A percentile compares a stretch with the other conserved stretches of the same genome.
phyloP scores from a whole-genome alignment of 2,329 filamentous ascomycete genomes.

The Colletotrichum lindemuthianum region DNA sequence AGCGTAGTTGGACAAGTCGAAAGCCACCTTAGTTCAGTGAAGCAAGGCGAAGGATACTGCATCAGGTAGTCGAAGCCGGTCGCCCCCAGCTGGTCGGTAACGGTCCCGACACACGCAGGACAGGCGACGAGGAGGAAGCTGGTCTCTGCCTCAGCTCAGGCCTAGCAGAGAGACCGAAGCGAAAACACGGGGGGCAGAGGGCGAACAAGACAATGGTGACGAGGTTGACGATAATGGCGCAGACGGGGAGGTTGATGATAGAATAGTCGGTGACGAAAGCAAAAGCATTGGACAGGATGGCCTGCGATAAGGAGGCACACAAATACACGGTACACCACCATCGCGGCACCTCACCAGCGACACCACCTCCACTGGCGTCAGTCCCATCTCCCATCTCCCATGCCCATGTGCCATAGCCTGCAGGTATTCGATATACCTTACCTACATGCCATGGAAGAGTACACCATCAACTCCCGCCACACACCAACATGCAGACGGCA shows the following conservation, averaged over 20 bases:
- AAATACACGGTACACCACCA: background rate
- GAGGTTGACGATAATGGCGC: background rate
- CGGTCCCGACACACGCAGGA: too few species aligned
- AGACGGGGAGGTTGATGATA: constrained; percentile 2
- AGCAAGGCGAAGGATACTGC: constrained; percentile 26
- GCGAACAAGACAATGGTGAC: background rate
- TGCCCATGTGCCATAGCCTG: background rate
- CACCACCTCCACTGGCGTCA: background rate
- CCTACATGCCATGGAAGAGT: background rate
- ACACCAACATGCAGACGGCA: constrained; percentile 12
- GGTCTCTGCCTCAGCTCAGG: background rate
- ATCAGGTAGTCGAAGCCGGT: constrained; percentile 27
- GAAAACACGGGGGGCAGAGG: too few species aligned
- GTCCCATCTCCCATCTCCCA: background rate
- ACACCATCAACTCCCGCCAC: background rate
- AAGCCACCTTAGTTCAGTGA: constrained; percentile 2
- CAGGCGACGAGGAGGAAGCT: background rate
- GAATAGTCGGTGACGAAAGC: constrained; percentile 22
- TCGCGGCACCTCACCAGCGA: background rate
- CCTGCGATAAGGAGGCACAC: constrained; percentile 18
- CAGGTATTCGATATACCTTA: background rate
- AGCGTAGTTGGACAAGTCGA: constrained; percentile 31
- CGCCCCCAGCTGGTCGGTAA: background rate
- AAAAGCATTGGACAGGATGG: constrained; percentile 15
- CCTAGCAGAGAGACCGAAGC: too few species aligned